Evolutionary conservation across 163 green algal genomes (phyloP).

Genomic region (Picocystis sp.): DNA sequence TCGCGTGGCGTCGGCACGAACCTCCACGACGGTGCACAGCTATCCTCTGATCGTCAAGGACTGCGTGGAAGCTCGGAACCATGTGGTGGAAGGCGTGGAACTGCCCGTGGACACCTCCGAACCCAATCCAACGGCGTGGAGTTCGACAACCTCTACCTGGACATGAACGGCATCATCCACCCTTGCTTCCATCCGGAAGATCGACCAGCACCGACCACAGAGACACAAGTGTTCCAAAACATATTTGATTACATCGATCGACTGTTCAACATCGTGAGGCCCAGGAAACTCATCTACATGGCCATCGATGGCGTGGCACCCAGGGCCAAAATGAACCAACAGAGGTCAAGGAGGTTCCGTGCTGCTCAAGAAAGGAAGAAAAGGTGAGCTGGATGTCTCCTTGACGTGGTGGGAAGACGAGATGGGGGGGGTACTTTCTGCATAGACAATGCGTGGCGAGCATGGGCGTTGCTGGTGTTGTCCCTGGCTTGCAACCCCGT

Average conservation of each 20-base stretch:
- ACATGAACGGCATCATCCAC: slow-evolving; percentile 60
- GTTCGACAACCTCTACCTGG: slow-evolving; percentile 74
- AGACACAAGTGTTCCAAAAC: slow-evolving; percentile 74
- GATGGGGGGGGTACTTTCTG: no score
- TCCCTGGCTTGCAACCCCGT: no score
- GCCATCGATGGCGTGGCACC: slow-evolving; percentile 34
- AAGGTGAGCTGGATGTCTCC: background rate
- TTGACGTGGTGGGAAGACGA: no score
- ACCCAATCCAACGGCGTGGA: slow-evolving; percentile 80
- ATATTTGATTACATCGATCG: slow-evolving; percentile 99
- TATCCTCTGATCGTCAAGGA: slow-evolving; percentile 91
- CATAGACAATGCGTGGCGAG: no score
- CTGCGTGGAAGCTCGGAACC: slow-evolving; percentile 64
- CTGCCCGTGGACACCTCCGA: slow-evolving; percentile 70
- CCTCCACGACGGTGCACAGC: slow-evolving; percentile 19
- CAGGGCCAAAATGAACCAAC: slow-evolving; percentile 34
- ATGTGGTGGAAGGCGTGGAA: slow-evolving; percentile 54
- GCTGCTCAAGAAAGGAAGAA: background rate
- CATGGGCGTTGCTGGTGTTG: no score
- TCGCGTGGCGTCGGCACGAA: background rate
- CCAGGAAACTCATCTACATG: no score
- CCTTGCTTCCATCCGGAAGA: slow-evolving; percentile 97
- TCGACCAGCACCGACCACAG: slow-evolving; percentile 27
- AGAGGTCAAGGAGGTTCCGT: slow-evolving; percentile 29
- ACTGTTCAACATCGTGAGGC: slow-evolving; percentile 82